These are phyloP conservation scores for Lactarius psammicola DNA, from an alignment of 768 basidiomycete species.

Conservation along the genomic window DNA sequence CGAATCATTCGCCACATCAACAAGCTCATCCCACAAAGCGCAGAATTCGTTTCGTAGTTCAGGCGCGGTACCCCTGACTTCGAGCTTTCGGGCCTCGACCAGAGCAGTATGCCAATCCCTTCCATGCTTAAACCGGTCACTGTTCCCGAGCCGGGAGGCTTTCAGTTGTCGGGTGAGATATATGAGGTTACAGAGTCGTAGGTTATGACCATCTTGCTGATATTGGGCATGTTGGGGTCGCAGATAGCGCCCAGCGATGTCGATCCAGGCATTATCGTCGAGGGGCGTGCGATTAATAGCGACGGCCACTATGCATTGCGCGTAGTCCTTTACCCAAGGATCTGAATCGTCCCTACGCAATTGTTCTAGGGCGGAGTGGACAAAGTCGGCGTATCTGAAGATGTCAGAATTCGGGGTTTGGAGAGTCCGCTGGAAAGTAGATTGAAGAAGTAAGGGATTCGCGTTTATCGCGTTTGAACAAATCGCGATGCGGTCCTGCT, in stretches of 20 bases:
- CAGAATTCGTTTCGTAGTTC: background rate
- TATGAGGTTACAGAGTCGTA: conserved; percentile 6
- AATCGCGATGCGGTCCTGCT: background rate
- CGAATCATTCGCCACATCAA: background rate
- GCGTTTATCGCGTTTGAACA: background rate
- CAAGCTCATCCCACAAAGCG: conserved; percentile 3
- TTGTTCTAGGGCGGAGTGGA: background rate
- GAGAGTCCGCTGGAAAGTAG: conserved; percentile 12
- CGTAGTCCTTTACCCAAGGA: background rate
- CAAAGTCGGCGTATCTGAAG: conserved; percentile 7
- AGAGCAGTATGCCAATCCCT: background rate
- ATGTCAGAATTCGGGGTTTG: background rate
- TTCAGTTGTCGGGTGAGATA: background rate
- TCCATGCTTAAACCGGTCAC: background rate
- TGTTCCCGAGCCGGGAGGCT: background rate
- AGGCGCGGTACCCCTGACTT: background rate
- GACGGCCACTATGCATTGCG: conserved; percentile 10
- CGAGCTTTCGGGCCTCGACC: background rate
- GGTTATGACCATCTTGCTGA: background rate
- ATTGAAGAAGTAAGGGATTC: background rate
- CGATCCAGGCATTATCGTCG: background rate
- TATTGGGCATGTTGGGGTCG: background rate
- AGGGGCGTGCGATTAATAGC: background rate
- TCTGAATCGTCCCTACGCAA: background rate
- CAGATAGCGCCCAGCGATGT: background rate